These are phyloP conservation scores for Suillus sp. DNA, from an alignment of 768 basidiomycete genomes.

Conservation along the genomic window DNA sequence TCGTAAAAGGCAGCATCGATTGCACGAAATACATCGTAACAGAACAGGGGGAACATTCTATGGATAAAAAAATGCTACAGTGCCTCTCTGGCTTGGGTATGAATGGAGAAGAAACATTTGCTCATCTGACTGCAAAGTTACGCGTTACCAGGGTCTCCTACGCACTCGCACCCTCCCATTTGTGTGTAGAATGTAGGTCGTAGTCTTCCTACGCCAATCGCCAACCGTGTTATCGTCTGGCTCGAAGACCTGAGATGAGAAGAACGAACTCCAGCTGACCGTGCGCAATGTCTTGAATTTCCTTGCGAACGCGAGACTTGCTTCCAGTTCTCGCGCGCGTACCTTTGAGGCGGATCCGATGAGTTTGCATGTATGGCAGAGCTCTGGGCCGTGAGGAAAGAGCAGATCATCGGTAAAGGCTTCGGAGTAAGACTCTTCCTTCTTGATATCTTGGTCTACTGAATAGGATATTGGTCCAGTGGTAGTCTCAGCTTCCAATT, in stretches of 20 bases:
- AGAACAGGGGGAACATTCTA: background rate
- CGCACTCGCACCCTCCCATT: conserved; percentile 45
- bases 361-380: conserved; percentile 40
- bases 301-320: conserved; percentile 47
- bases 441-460: conserved; percentile 20
- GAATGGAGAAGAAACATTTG: background rate
- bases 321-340: conserved; percentile 48
- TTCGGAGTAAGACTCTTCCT: conserved; percentile 2
- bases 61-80: background rate
- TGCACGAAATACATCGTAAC: background rate
- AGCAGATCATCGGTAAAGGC: conserved; percentile 18
- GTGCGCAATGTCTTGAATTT: conserved; percentile 45
- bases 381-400: conserved; percentile 35
- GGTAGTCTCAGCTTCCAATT: conserved; percentile 21
- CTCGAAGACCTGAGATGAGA: conserved; percentile 26
- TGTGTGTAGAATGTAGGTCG: conserved; percentile 42
- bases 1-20: background rate
- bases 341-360: conserved; percentile 31
- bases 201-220: conserved; percentile 36
- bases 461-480: conserved; percentile 26
- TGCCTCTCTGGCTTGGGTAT: background rate
- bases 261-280: conserved; percentile 58
- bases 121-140: background rate
- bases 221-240: conserved; percentile 22
- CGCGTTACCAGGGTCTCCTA: conserved; percentile 41